phyloP scores from a whole-genome alignment of 2,329 filamentous ascomycete genomes.

The Setomelanomma holmii region DNA sequence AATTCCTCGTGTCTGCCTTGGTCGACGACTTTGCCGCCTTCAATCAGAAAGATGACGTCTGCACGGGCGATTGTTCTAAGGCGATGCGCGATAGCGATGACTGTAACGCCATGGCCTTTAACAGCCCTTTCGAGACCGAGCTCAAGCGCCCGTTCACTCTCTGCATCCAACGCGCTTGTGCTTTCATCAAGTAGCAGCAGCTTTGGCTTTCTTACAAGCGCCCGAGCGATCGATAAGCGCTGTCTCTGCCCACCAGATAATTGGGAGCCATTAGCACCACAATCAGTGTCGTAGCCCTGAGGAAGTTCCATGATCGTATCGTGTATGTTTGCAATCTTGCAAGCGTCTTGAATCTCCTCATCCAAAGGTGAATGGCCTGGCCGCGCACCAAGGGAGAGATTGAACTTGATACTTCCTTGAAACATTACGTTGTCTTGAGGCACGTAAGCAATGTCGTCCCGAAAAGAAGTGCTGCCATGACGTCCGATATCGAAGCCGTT shows the following conservation, averaged over 20 bases:
- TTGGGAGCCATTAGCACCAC: constrained; percentile 50
- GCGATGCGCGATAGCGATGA: constrained; percentile 56
- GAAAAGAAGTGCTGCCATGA: constrained; percentile 48
- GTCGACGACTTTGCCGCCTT: constrained; percentile 57
- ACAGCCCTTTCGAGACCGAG: constrained; percentile 48
- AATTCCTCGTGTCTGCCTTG: constrained; percentile 59
- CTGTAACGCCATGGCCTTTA: constrained; percentile 46
- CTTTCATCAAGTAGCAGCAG: constrained; percentile 53
- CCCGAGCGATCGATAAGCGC: constrained; percentile 52
- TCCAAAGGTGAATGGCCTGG: constrained; percentile 63
- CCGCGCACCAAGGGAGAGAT: constrained; percentile 56
- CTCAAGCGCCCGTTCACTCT: constrained; percentile 51
- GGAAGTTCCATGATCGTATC: constrained; percentile 69
- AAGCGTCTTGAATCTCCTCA: constrained; percentile 70
- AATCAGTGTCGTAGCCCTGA: constrained; percentile 69
- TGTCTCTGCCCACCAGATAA: constrained; percentile 54
- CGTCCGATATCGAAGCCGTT: constrained; percentile 59
- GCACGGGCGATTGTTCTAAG: constrained; percentile 51
- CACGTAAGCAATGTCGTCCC: constrained; percentile 55
- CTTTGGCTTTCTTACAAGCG: constrained; percentile 52
- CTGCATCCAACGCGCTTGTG: constrained; percentile 53
- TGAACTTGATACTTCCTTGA: constrained; percentile 57
- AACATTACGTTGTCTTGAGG: constrained; percentile 58
- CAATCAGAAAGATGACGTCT: constrained; percentile 56
- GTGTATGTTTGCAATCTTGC: constrained; percentile 73